Conservation (phyloP, 2,329 filamentous ascomycete genomes). For the Setomelanomma holmii region DNA sequence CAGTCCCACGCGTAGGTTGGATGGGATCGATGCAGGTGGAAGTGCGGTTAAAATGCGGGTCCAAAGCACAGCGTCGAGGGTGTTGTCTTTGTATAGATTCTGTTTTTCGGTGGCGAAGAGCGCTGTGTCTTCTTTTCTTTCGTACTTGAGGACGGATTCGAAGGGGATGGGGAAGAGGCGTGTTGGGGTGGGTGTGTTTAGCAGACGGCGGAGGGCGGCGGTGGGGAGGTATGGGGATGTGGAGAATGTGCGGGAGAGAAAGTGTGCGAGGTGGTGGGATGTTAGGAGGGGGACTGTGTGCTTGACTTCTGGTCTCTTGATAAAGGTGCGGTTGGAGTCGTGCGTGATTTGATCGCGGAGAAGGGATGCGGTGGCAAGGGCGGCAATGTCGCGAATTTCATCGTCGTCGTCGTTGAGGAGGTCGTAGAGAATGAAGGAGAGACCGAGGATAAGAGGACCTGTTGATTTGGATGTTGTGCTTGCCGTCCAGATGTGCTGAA, state of each 20-base stretch:
- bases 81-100: conserved; percentile 89
- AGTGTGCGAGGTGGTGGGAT: conserved; percentile 47
- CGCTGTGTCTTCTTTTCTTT: conserved; percentile 62
- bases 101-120: conserved; percentile 91
- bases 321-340: conserved; percentile 9
- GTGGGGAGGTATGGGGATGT: conserved; percentile 42
- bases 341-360: too few relatives aligned
- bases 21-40: background rate
- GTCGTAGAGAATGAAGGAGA: conserved; percentile 55
- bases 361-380: conserved; percentile 58
- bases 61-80: conserved; percentile 78
- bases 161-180: conserved; percentile 18
- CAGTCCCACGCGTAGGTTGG: background rate
- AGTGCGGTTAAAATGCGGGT: conserved; percentile 52
- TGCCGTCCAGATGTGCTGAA: conserved; percentile 30
- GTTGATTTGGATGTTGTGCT: conserved; percentile 11
- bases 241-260: conserved; percentile 45
- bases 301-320: conserved; percentile 23
- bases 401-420: conserved; percentile 83
- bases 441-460: conserved; percentile 24
- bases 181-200: conserved; percentile 27
- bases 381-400: conserved; percentile 75
- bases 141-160: conserved; percentile 32
- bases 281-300: conserved; percentile 59
- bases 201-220: conserved; percentile 50